Evolutionary conservation across 2,329 filamentous ascomycete genomes (phyloP), one percentile per base, ranked within the genome.

Genomic region (Xylariaceae sp.): DNA sequence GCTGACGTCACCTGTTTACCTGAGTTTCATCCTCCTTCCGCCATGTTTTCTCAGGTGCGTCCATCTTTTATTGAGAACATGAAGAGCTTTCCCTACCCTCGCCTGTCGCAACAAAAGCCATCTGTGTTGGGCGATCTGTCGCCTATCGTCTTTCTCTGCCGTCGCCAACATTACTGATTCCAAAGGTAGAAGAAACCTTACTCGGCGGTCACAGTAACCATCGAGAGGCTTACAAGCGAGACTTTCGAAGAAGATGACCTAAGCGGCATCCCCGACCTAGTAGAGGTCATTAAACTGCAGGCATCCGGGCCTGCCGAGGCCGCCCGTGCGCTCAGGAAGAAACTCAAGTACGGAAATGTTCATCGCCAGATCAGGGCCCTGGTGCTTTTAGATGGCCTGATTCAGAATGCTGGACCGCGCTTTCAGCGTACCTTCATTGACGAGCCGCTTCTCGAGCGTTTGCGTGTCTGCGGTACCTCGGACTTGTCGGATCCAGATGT

Each of bases 311-410:
- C 92, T 2, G 76, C 79, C 9, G 92, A 98, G 69, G 89, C 89
- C 43, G 88, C 90, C 38, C 80, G 92, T 57, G 89, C 92, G 33
- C 77, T 98, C 53, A 81, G 92, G 44, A 98, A 98, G 76, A 97
- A 97, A 70, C 78, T 98, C 74, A 98, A 98, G 69, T 97, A 98
- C 64, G 92, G 92, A 53, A 94, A 81, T 56, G 74, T 86, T n/a
- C 90, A 97, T 63, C 83, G 88, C 34, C 92, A 98, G 63, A 73
- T 97, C 23, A 80, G 92, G 43, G 85, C 92, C 24, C 75, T 98
- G 15, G 83, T 85, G 9, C 82, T 98, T 34, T 76, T 98, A 2
- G 92, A 98, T 60, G 89, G 86, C 29, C 73, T 98, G 27, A 92
- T 98, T 44, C 87, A 96, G 59, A 98, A 98, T 66, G 89, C 88